Evolutionary conservation across 768 basidiomycete species (phyloP).

Genomic region (Suillus luteus): DNA sequence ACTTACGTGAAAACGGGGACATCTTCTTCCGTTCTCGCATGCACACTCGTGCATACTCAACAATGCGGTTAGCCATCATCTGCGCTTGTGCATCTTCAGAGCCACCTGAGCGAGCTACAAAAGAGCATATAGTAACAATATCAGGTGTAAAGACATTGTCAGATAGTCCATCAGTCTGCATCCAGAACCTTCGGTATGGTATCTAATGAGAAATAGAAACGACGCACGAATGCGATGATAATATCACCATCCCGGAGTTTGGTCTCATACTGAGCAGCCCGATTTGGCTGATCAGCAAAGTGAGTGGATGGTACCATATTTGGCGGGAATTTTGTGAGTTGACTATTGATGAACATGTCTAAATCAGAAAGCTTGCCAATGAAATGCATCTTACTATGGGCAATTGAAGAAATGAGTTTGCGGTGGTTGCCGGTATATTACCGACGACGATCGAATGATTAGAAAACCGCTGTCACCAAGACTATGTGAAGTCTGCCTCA

Average conservation of each 20-base stretch:
- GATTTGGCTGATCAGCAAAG: slow-evolving; percentile 40
- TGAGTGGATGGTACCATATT: slow-evolving; percentile 13
- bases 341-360: slow-evolving; percentile 21
- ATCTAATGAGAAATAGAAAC: background rate
- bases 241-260: slow-evolving; percentile 56
- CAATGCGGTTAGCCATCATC: slow-evolving; percentile 69
- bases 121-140: slow-evolving; percentile 66
- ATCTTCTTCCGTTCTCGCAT: slow-evolving; percentile 66
- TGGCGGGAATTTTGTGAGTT: slow-evolving; percentile 39
- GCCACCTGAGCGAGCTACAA: slow-evolving; percentile 57
- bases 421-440: slow-evolving; percentile 48
- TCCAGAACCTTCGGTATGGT: slow-evolving; percentile 3
- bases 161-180: slow-evolving; percentile 55
- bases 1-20: slow-evolving; percentile 76
- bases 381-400: slow-evolving; percentile 27
- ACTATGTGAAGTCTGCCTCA: slow-evolving; percentile 37
- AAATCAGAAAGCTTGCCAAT: background rate
- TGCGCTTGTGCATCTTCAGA: slow-evolving; percentile 66
- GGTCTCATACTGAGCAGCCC: slow-evolving; percentile 47
- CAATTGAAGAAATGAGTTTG: slow-evolving; percentile 40
- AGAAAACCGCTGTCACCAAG: slow-evolving; percentile 80
- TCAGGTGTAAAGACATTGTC: slow-evolving; percentile 69
- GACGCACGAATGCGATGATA: slow-evolving; percentile 49
- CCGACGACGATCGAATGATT: slow-evolving; percentile 66
- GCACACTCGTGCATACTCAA: slow-evolving; percentile 67